Base-by-base conservation (phyloP, 192 early-diverging fungal species). In the Haplosporangium gracile region DNA sequence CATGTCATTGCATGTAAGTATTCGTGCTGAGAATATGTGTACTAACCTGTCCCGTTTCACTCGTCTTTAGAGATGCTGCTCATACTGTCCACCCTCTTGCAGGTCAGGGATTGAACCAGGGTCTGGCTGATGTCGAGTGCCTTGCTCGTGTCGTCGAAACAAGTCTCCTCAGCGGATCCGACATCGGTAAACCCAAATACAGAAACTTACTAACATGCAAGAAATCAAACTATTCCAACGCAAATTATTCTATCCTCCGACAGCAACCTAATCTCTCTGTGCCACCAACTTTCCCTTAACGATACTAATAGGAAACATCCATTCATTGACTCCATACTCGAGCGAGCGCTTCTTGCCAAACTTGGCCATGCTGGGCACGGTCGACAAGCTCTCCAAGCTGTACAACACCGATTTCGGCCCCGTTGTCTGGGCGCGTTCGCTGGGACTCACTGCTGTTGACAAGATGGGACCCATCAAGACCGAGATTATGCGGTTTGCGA, bases 71-170 rank as follows among this genome's bases (percentile, higher is more conserved):
- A 9, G 98, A 99, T 87, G 97, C 98, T 29, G 98, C 98, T 29
- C 98, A 99, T 87, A 93, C 96, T 1, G 94, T 98, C 65, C 98
- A 99, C 82, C 98, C 98, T 43, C 91, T 99, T 75, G 98, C 97
- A 13, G 98, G 98, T 8, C 98, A 98, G 89, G 98, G 98, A 16
- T 89, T 99, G 38, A 99, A 99, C 88, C 93, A 98, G 86, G 98
- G 98, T 4, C 82, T 99, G 6, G 91, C 93, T 22, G 98, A 99
- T 88, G 96, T 96, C 0, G 91, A 95, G 80, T 89, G 91, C 51
- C 88, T 99, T 26, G 85, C 92, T 0, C 80, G 88, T 26, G 89
- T 94, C 9, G 82, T 99, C 38, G 91, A 91, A 63, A 83, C 91
- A 29, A 97, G 95, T 2, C 82, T 94, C 22, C 75, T 81, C 6